Percentiles rank a stretch among this genome's conserved stretches.
phyloP scores from a whole-genome alignment of 116 monocot species.

The Phalaenopsis hybrid region DNA sequence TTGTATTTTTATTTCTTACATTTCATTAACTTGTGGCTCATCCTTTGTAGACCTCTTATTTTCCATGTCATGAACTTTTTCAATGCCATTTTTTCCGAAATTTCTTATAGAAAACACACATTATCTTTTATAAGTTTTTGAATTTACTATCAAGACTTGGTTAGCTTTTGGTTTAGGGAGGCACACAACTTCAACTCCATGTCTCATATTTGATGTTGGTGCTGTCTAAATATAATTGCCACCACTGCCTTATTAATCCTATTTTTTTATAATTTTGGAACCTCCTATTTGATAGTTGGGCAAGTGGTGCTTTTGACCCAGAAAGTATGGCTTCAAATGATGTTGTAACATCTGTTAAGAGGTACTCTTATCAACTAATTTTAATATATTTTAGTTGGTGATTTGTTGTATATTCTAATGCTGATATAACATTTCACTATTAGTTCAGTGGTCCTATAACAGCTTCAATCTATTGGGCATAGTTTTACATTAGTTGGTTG shows the following conservation, averaged over 20 bases:
- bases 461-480: background rate
- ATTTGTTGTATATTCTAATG: background rate
- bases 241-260: background rate
- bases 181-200: background rate
- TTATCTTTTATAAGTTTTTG: background rate
- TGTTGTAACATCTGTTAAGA: slow-evolving; percentile 67
- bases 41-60: background rate
- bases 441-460: background rate
- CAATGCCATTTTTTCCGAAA: background rate
- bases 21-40: no score
- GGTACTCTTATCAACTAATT: slow-evolving; percentile 32
- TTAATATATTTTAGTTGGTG: background rate
- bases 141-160: background rate
- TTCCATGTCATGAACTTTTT: background rate
- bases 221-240: background rate
- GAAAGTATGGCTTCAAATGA: slow-evolving; percentile 54
- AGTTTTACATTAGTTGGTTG: background rate
- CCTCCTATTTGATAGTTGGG: slow-evolving; percentile 55
- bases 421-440: background rate
- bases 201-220: background rate
- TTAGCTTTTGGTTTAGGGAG: background rate
- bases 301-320: slow-evolving; percentile 88
- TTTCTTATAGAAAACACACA: background rate
- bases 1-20: no score
- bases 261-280: no score